Evolutionary conservation across 2,329 filamentous ascomycete species (phyloP), one percentile per base, ranked within the genome.

Genomic region (Curvularia lunata): DNA sequence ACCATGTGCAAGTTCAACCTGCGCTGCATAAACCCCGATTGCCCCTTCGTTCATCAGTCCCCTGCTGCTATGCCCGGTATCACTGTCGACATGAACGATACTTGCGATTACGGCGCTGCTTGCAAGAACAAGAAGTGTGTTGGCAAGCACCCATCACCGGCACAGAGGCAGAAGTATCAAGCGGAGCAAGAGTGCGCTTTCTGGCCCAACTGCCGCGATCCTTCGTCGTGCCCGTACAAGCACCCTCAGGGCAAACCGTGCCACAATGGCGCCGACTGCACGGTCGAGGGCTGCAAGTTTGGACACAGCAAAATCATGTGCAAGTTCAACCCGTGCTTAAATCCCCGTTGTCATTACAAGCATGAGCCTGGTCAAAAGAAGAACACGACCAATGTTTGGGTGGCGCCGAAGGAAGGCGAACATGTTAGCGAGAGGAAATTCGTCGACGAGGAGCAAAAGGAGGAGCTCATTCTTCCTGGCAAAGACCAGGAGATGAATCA

Each of bases 121-220:
- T 99, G 95, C 86, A 96, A 95, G 80, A 99, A 98, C 82, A 85
- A 87, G 70, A 98, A 98, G 80, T 99, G 95, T 73, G 91, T 90
- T 8, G 93, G 86, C 28, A 91, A 92, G 58, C 95, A 99, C 77
- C 95, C 95, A 2, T 97, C 93, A 6, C 95, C 95, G 1, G 92
- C 94, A 5, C 85, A 90, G 67, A 91, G 88, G 75, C 80, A 86
- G 50, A 87, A 88, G 25, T 91, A 94, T 74, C 90, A 96, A 78
- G 85, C 87, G 58, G 90, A 95, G 75, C 88, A 91, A 75, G 89
- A 96, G 71, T 97, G 93, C 85, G 91, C 90, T 73, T 97, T 92
- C 83, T 96, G 87, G 77, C 92, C 93, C 57, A 91, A 96, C 79
- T 97, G 92, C 82, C 89, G 91, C 48, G 97, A 98, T 76, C 70